Percentiles rank a stretch among this genome's conserved stretches.
These are phyloP conservation scores for Sphagnum fallax DNA, from an alignment of 228 moss, liverwort and hornwort species.

Conservation along the genomic window DNA sequence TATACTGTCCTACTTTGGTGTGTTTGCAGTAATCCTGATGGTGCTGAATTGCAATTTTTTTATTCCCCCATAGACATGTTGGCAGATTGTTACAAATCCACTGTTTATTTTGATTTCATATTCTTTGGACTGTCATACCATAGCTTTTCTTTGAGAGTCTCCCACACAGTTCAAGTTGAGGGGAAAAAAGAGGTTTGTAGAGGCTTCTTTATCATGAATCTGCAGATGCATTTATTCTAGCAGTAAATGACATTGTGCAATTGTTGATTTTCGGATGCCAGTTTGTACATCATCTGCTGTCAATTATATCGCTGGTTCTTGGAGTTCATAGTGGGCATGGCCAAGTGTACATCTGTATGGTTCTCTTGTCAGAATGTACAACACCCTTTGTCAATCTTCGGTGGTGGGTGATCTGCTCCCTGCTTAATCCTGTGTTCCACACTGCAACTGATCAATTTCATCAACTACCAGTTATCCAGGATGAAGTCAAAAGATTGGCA, in stretches of 20 bases:
- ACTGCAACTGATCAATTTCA: background rate
- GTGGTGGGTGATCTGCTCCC: constrained; percentile 37
- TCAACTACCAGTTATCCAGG: background rate
- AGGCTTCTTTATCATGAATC: background rate
- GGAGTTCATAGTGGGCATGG: constrained; percentile 63
- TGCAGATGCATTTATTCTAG: constrained; percentile 1
- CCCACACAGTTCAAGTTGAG: too few species aligned
- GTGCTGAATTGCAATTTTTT: too few species aligned
- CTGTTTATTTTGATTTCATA: too few species aligned
- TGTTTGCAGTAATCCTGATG: too few species aligned
- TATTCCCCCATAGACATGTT: too few species aligned
- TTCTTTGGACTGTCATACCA: background rate
- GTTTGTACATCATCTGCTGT: constrained; percentile 74
- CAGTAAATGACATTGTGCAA: background rate
- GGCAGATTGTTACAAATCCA: background rate
- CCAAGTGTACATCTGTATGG: constrained; percentile 69
- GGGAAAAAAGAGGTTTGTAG: background rate
- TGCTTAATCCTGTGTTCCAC: background rate
- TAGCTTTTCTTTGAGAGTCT: background rate
- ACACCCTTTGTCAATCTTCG: constrained; percentile 91
- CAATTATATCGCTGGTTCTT: constrained; percentile 63
- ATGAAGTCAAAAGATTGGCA: background rate
- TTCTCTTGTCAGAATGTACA: constrained; percentile 76
- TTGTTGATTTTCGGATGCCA: constrained; percentile 11
- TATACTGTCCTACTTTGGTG: background rate